Evolutionary conservation across 192 early-diverging fungal genomes (phyloP).

Genomic region (Mortierella claussenii): DNA sequence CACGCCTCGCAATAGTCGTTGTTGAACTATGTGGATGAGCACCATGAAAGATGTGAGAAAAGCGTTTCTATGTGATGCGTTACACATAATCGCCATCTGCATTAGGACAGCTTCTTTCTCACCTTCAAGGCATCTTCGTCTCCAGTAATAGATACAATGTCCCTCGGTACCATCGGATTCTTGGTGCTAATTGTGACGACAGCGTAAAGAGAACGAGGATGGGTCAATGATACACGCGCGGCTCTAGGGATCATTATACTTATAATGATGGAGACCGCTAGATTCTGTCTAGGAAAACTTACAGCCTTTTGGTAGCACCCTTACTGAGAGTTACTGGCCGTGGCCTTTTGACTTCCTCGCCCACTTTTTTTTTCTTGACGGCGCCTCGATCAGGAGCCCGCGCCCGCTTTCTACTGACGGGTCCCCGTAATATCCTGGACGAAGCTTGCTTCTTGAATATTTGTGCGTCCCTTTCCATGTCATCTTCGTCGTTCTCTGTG

Average conservation of each 20-base stretch:
- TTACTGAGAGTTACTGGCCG: not conserved
- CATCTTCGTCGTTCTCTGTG: conserved; percentile 10
- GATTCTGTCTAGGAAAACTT: not conserved
- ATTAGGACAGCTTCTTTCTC: not conserved
- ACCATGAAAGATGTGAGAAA: not conserved
- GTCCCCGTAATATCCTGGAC: conserved; percentile 1
- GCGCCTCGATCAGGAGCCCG: conserved; percentile 9
- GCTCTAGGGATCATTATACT: too few relatives aligned
- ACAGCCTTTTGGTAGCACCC: conserved; percentile 10
- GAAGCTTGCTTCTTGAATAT: conserved; percentile 16
- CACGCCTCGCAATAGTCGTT: conserved; percentile 54
- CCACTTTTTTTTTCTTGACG: conserved; percentile 22
- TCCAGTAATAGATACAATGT: conserved; percentile 14
- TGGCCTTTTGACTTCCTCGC: conserved; percentile 3
- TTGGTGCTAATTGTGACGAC: conserved; percentile 5
- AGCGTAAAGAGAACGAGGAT: too few relatives aligned
- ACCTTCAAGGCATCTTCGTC: conserved; percentile 29
- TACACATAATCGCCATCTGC: not conserved
- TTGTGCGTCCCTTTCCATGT: conserved; percentile 5
- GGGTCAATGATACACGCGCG: too few relatives aligned
- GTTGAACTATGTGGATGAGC: conserved; percentile 20
- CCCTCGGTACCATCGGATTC: not conserved
- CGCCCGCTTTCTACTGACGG: conserved; percentile 18
- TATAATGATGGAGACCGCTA: too few relatives aligned
- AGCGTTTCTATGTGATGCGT: not conserved